Base-by-base conservation (phyloP, 2,329 filamentous ascomycete genomes). In the Fusarium agapanthi region DNA sequence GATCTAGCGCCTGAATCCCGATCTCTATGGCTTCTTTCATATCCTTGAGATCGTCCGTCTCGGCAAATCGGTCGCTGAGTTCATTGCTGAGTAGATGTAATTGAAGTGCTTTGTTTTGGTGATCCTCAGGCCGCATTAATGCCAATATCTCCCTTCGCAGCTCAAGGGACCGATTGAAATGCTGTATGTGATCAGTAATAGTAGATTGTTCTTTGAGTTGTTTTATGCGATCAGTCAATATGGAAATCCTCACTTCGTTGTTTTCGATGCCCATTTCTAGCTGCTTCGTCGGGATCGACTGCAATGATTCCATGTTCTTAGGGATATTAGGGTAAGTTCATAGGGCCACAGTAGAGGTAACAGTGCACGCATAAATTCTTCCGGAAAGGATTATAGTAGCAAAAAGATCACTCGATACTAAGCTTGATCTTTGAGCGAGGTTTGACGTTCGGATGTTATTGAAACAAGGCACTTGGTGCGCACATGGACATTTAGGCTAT, bases 221-320 rank as follows among this genome's bases (percentile, higher is more conserved):
- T 18, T 40, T n/a, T 14, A 54, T 28, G 14, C 20, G 57, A 22
- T 28, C 11, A 11, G 18, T 12, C 7, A 60, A 37, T 7, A 20
- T 4, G 9, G 15, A 5, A 20, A 41, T 11, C 7, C 15, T 54
- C n/a, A 11, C 30, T 20, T 35, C n/a, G 5, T 44, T 26, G 16
- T 6, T 13, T 9, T 20, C 11, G 5, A 2, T 4, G 16, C 16
- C 8, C 0, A 1, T 20, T 8, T 14, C 24, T 26, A 4, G 41
- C 7, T 26, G 18, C 24, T 26, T 0, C 3, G 0, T 16, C 4
- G 12, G 1, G 12, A 9, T 14, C 4, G 7, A 13, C 7, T 14
- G 24, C 4, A 20, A 20, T 4, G 24, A 20, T 0, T 44, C 18
- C 43, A 44, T 26, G 5, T 26, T 26, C 3, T 44, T 18, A 7